Evolutionary conservation across 768 basidiomycete genomes (phyloP), one percentile per base, ranked within the genome.

Genomic region (Trametes meyenii): DNA sequence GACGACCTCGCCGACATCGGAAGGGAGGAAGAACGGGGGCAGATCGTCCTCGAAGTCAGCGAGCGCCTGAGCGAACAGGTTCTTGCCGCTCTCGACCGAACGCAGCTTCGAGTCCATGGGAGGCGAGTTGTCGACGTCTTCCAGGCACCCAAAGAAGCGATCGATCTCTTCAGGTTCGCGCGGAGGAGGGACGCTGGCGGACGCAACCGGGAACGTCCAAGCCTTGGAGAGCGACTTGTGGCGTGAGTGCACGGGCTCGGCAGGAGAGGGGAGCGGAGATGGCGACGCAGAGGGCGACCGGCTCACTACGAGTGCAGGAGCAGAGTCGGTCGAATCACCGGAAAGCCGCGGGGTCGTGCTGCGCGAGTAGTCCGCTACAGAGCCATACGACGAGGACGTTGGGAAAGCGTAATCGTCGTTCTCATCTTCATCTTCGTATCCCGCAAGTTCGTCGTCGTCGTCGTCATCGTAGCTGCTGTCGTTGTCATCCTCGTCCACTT

Each of bases 361-460:
- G 46, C 77, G 64, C 69, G 74, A 42, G 43, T 55, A 64, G 67
- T 65, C 69, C 8, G 66, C 65, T 26, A 74, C 38, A 19, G 71
- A 75, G 38, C 65, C 67, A 48, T 67, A 67, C 39, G 73, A 71
- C 19, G 71, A 74, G 23, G 73, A 48, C 70, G 75, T 48, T 61
- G 62, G 68, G 61, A 78, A 73, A 24, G 80, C 79, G 59, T 67
- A 70, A 13, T 85, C 87, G 61, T 90, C 88, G 67, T 86, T 87
- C 16, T 87, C 83, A 33, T 86, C 83, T 33, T 88, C 88, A 56
- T 89, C 88, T 69, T 90, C 89, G 58, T 90, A 91, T 29, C 85
- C 79, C 44, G 78, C 82, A 36, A 90, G 74, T 21, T 77, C 86
- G 62, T 85, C 78, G 16, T 87, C 84, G 40, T 85, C 84, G 55